Percentiles rank a stretch among this genome's conserved stretches.
Evolutionary conservation across 169 alveolate species (phyloP).

Genomic region (Cystoisospora suis): DNA sequence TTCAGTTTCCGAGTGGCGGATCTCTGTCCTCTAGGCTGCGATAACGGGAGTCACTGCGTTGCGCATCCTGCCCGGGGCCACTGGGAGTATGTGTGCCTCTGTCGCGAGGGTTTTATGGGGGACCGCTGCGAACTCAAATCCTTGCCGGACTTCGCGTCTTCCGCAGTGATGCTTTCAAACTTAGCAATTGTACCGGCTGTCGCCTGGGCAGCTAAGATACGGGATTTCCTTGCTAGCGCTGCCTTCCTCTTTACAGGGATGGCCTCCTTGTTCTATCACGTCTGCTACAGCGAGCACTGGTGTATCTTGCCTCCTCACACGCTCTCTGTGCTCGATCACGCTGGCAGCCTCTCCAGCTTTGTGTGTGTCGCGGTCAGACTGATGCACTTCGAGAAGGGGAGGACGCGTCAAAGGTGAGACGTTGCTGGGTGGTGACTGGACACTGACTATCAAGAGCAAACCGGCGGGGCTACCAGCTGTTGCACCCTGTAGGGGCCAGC

Average conservation of each 20-base stretch:
- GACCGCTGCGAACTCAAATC: background rate
- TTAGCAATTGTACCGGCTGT: background rate
- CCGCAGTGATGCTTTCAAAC: background rate
- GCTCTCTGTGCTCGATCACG: background rate
- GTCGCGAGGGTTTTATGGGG: slow-evolving; percentile 13
- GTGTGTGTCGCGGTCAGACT: background rate
- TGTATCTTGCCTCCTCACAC: background rate
- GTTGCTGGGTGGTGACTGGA: too few relatives aligned
- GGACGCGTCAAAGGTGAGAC: too few relatives aligned
- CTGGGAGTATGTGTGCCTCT: slow-evolving; percentile 1
- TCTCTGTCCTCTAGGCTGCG: background rate
- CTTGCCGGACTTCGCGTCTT: background rate
- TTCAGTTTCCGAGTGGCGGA: slow-evolving; percentile 11
- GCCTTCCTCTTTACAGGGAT: background rate
- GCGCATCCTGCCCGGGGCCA: background rate
- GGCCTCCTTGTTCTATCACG: background rate
- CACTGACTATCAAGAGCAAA: too few relatives aligned
- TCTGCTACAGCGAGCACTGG: background rate
- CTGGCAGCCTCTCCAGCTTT: background rate
- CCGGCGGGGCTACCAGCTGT: too few relatives aligned
- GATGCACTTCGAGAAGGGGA: background rate
- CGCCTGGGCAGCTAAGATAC: background rate
- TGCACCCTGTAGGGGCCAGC: too few relatives aligned
- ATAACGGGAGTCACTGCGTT: background rate
- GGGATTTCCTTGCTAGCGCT: background rate